Conservation (phyloP, 164 flowering plant species). For the Echeveria elegans region DNA sequence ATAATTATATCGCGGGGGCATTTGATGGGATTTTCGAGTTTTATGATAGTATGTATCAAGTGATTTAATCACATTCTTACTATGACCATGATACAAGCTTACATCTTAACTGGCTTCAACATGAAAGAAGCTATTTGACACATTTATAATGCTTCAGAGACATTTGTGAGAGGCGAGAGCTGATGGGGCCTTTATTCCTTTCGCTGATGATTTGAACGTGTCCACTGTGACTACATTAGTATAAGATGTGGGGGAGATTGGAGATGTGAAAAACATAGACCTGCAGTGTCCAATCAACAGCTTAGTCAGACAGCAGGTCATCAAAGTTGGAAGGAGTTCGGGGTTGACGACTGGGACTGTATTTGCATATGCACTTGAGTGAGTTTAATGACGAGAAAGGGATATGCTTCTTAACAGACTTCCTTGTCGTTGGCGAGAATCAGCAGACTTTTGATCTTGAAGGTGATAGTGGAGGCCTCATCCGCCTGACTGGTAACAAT, state of each 20-base stretch:
- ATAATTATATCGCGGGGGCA: not conserved
- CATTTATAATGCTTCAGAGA: slow-evolving; percentile 34
- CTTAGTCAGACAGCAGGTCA: slow-evolving; percentile 51
- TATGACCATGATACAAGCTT: not conserved
- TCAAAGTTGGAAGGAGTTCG: slow-evolving; percentile 73
- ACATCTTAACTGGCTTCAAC: not conserved
- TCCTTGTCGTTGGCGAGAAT: slow-evolving; percentile 67
- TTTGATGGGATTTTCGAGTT: no score
- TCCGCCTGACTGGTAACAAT: slow-evolving; percentile 40
- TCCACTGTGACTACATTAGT: slow-evolving; percentile 48
- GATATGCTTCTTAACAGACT: slow-evolving; percentile 62
- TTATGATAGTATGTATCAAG: no score
- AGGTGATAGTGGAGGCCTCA: slow-evolving; percentile 76
- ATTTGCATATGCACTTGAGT: slow-evolving; percentile 59
- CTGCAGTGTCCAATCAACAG: slow-evolving; percentile 53
- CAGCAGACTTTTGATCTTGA: slow-evolving; percentile 69
- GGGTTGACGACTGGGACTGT: slow-evolving; percentile 59
- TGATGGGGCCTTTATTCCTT: slow-evolving; percentile 72
- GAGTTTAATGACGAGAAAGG: slow-evolving; percentile 76
- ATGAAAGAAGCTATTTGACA: not conserved
- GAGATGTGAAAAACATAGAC: slow-evolving; percentile 51
- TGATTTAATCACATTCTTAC: not conserved
- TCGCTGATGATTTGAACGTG: slow-evolving; percentile 69
- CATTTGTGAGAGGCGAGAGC: slow-evolving; percentile 77
- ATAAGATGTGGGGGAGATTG: slow-evolving; percentile 60